These are phyloP conservation scores for Acorus calamus DNA, from an alignment of 106 monocot genomes.

Conservation along the genomic window DNA sequence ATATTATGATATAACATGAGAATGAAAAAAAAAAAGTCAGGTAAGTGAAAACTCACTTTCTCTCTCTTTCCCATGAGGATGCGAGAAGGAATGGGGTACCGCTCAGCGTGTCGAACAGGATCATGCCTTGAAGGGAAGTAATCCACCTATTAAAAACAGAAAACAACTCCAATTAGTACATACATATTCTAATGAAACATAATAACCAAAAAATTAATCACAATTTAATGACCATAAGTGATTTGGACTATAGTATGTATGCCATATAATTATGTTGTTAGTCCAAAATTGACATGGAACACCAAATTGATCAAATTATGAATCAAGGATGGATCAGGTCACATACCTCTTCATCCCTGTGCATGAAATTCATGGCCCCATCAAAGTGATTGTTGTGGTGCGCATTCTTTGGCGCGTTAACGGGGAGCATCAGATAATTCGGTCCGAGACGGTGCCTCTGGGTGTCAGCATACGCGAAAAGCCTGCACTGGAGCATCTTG, in stretches of 20 bases:
- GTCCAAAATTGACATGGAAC: too few species aligned
- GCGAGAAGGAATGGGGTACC: constrained; percentile 45
- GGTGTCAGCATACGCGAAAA: constrained; percentile 70
- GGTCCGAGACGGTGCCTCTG: constrained; percentile 74
- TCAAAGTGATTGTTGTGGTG: constrained; percentile 82
- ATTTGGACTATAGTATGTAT: not conserved
- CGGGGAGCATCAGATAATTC: constrained; percentile 75
- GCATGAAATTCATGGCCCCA: constrained; percentile 78
- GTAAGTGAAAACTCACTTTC: constrained; percentile 25
- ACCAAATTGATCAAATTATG: too few species aligned
- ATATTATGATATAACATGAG: too few species aligned
- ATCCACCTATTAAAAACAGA: constrained; percentile 38
- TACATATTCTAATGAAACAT: too few species aligned
- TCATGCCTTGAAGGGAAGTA: constrained; percentile 85
- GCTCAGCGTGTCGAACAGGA: constrained; percentile 50
- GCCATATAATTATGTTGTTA: too few species aligned
- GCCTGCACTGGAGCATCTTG: constrained; percentile 67
- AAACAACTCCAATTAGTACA: not conserved
- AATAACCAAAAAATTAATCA: too few species aligned
- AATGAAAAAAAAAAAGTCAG: not conserved
- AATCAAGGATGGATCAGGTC: not conserved
- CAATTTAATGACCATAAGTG: too few species aligned
- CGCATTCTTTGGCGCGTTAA: constrained; percentile 67
- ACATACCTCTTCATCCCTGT: constrained; percentile 68
- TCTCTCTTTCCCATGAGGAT: constrained; percentile 45